These are phyloP conservation scores for Annona cherimola DNA, from an alignment of 164 flowering plant genomes.

Conservation along the genomic window DNA sequence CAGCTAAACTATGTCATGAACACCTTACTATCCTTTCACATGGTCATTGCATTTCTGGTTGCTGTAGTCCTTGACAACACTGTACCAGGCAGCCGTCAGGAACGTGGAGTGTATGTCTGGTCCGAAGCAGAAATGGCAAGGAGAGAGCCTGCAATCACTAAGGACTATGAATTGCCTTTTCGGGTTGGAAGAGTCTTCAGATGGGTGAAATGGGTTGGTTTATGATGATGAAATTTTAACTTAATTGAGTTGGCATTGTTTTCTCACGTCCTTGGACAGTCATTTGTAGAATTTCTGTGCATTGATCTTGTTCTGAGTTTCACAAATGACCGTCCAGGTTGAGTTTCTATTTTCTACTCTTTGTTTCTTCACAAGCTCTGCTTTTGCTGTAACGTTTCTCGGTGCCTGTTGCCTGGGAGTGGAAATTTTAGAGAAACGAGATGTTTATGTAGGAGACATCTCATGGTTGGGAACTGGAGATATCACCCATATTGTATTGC, in stretches of 20 bases:
- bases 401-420: not conserved
- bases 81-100: constrained; percentile 89
- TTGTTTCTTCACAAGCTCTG: not conserved
- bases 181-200: constrained; percentile 72
- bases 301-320: constrained; percentile 2
- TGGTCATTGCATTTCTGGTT: constrained; percentile 89
- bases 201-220: constrained; percentile 99
- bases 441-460: constrained; percentile 6
- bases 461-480: not conserved
- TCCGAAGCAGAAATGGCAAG: constrained; percentile 72
- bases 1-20: constrained; percentile 88
- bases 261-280: not conserved
- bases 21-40: constrained; percentile 75
- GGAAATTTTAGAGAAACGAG: constrained; percentile 2
- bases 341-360: not conserved
- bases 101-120: constrained; percentile 96
- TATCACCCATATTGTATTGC: constrained; percentile 6
- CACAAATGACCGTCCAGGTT: not conserved
- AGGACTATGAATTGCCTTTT: constrained; percentile 88
- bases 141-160: constrained; percentile 77
- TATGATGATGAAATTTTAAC: constrained; percentile 18
- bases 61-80: constrained; percentile 89
- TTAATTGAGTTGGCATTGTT: not conserved
- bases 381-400: not conserved
- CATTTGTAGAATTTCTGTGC: not conserved